A percentile compares a stretch with the other conserved stretches of the same genome.
These are phyloP conservation scores for Pseudogymnoascus sp. DNA, from an alignment of 2,329 filamentous ascomycete genomes.

Conservation along the genomic window DNA sequence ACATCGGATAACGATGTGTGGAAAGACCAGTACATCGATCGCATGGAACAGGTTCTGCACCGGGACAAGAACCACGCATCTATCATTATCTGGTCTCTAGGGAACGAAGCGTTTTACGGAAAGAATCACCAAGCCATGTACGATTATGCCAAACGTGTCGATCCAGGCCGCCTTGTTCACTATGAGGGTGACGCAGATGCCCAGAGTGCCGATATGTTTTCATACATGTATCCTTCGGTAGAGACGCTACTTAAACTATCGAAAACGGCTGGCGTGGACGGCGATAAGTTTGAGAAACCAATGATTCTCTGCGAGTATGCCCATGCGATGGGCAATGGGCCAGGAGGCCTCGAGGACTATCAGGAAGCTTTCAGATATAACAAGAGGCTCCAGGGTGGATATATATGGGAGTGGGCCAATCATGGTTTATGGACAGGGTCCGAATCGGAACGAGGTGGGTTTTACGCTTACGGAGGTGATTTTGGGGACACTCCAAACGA, in stretches of 20 bases:
- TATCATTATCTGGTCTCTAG: slow-evolving; percentile 67
- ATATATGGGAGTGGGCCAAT: slow-evolving; percentile 60
- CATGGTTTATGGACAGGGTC: slow-evolving; percentile 46
- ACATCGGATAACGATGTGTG: slow-evolving; percentile 55
- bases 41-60: slow-evolving; percentile 55
- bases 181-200: slow-evolving; percentile 49
- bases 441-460: slow-evolving; percentile 32
- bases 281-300: slow-evolving; percentile 39
- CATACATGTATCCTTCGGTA: slow-evolving; percentile 45
- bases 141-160: slow-evolving; percentile 42
- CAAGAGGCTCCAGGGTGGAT: slow-evolving; percentile 31
- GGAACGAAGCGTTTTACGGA: slow-evolving; percentile 68
- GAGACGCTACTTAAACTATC: slow-evolving; percentile 32
- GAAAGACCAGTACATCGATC: slow-evolving; percentile 60
- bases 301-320: slow-evolving; percentile 52
- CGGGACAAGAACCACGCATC: slow-evolving; percentile 65
- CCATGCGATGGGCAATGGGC: slow-evolving; percentile 68
- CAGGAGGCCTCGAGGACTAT: slow-evolving; percentile 63
- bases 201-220: slow-evolving; percentile 47
- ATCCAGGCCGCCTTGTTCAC: slow-evolving; percentile 46
- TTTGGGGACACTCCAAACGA: slow-evolving; percentile 56
- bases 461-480: slow-evolving; percentile 55
- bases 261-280: background rate
- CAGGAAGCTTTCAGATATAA: slow-evolving; percentile 47
- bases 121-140: slow-evolving; percentile 63